These are phyloP conservation scores for Trypanosoma mega DNA, from an alignment of 208 protist genomes.

Conservation along the genomic window DNA sequence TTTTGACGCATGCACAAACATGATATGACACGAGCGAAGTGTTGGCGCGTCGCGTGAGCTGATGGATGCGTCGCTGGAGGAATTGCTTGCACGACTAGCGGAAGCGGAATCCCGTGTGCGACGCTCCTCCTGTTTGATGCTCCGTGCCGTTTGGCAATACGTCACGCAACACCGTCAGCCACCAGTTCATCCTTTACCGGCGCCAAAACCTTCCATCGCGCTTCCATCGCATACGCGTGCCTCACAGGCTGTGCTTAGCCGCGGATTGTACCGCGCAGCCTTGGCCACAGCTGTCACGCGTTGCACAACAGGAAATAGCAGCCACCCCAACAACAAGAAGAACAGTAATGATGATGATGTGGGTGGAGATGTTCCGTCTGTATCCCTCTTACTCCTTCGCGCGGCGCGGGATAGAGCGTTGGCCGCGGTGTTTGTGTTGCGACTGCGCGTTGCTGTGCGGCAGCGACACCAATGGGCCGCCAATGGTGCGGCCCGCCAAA, in stretches of 20 bases:
- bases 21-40: too few species aligned
- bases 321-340: not conserved
- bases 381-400: slow-evolving; percentile 59
- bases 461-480: slow-evolving; percentile 24
- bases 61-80: slow-evolving; percentile 23
- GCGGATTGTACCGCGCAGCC: slow-evolving; percentile 17
- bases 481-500: not conserved
- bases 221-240: not conserved
- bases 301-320: slow-evolving; percentile 17
- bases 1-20: too few species aligned
- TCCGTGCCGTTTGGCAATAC: slow-evolving; percentile 63
- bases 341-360: not conserved
- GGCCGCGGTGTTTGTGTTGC: not conserved
- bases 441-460: slow-evolving; percentile 44
- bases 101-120: slow-evolving; percentile 41
- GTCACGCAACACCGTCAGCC: slow-evolving; percentile 27
- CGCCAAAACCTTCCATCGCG: slow-evolving; percentile 10
- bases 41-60: too few species aligned
- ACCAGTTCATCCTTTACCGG: not conserved
- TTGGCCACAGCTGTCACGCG: too few species aligned
- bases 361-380: slow-evolving; percentile 29
- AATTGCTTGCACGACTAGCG: slow-evolving; percentile 32
- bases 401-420: not conserved
- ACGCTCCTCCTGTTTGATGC: slow-evolving; percentile 40
- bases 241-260: slow-evolving; percentile 15